phyloP scores from a whole-genome alignment of 148 eudicot species.

The Talinum fruticosum region DNA sequence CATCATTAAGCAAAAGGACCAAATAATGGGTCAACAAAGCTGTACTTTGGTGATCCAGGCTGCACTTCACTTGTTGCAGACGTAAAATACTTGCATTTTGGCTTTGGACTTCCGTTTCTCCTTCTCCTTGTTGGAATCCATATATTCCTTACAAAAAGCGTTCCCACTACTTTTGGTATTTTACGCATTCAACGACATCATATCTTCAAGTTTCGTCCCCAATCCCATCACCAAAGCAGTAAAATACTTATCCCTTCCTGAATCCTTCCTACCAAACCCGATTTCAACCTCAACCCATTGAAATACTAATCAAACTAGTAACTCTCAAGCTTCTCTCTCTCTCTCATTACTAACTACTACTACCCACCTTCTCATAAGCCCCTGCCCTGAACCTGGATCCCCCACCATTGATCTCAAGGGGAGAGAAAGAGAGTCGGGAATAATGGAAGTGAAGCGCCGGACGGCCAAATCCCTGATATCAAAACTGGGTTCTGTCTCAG shows the following conservation, averaged over 20 bases:
- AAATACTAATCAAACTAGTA: background rate
- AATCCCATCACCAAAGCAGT: background rate
- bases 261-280: background rate
- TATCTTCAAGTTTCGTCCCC: no score
- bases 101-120: no score
- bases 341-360: background rate
- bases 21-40: no score
- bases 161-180: background rate
- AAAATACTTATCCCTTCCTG: background rate
- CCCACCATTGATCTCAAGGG: background rate
- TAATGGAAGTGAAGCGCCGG: conserved; percentile 45
- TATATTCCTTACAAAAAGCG: background rate
- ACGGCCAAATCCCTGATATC: conserved; percentile 45
- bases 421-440: background rate
- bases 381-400: no score
- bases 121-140: background rate
- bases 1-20: no score
- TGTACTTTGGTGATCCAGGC: no score
- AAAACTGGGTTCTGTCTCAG: conserved; percentile 71
- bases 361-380: background rate
- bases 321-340: background rate
- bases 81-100: no score
- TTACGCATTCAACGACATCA: background rate
- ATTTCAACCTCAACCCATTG: background rate
- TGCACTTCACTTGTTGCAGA: no score